Evolutionary conservation across 306 rosid species (phyloP).

Genomic region (Castanea crenata): DNA sequence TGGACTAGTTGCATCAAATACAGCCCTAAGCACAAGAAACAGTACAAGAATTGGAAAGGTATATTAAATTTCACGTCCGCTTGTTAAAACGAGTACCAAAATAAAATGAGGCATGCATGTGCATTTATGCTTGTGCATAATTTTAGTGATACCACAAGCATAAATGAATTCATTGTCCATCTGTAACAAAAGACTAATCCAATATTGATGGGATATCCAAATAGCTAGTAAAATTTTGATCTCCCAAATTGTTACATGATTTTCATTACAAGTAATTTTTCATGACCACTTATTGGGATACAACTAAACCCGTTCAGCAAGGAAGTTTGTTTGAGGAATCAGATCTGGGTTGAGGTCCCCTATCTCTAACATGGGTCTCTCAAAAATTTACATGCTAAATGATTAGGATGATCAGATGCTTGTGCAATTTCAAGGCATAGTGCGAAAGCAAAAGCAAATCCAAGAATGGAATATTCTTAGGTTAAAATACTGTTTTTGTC

Average conservation of each 20-base stretch:
- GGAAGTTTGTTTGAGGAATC: not conserved
- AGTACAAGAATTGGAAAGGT: not conserved
- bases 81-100: conserved; percentile 9
- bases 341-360: conserved; percentile 3
- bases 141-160: conserved; percentile 2
- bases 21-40: conserved; percentile 4
- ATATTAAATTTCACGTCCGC: conserved; percentile 1
- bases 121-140: not conserved
- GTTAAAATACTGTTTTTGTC: too few relatives aligned
- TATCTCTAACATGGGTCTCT: not conserved
- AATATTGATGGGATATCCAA: not conserved
- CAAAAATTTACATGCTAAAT: not conserved
- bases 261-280: conserved; percentile 1
- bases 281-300: conserved; percentile 4
- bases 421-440: not conserved
- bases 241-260: conserved; percentile 18
- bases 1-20: not conserved
- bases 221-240: conserved; percentile 1
- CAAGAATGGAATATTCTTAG: not conserved
- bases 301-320: not conserved
- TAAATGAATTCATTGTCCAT: conserved; percentile 7
- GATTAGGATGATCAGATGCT: not conserved
- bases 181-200: not conserved
- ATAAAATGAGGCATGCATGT: not conserved
- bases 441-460: not conserved